Percentiles rank a stretch among this genome's conserved stretches.
These are phyloP conservation scores for Cercospora sp. DNA, from an alignment of 2,329 filamentous ascomycete genomes.

Conservation along the genomic window DNA sequence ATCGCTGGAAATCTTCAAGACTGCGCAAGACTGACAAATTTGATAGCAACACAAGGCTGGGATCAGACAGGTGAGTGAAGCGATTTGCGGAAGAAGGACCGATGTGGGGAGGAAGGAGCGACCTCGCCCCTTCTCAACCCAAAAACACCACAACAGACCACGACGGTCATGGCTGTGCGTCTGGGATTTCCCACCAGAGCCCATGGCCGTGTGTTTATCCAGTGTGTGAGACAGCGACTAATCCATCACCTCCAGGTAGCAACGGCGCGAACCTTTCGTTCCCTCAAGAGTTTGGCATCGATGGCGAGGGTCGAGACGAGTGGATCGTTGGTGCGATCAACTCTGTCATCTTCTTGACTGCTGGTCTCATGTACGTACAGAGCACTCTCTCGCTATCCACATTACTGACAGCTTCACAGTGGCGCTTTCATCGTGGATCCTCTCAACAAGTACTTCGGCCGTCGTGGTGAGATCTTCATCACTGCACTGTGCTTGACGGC, in stretches of 20 bases:
- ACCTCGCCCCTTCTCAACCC: too few relatives aligned
- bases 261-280: constrained; percentile 35
- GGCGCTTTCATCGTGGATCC: constrained; percentile 58
- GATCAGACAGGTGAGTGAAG: constrained; percentile 36
- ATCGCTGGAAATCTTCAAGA: background rate
- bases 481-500: constrained; percentile 52
- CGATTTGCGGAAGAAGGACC: background rate
- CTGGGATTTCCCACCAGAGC: background rate
- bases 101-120: too few relatives aligned
- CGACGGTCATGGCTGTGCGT: background rate
- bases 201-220: background rate
- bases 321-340: constrained; percentile 50
- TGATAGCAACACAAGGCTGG: constrained; percentile 36
- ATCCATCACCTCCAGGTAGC: background rate
- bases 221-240: background rate
- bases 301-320: constrained; percentile 27
- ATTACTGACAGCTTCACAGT: constrained; percentile 18
- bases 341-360: constrained; percentile 54
- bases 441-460: constrained; percentile 40
- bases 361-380: constrained; percentile 35
- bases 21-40: background rate
- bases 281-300: constrained; percentile 35
- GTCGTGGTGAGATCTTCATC: constrained; percentile 44
- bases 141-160: background rate
- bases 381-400: background rate